Conservation (phyloP, 2,329 filamentous ascomycete genomes). For the Cadophora gregata region DNA sequence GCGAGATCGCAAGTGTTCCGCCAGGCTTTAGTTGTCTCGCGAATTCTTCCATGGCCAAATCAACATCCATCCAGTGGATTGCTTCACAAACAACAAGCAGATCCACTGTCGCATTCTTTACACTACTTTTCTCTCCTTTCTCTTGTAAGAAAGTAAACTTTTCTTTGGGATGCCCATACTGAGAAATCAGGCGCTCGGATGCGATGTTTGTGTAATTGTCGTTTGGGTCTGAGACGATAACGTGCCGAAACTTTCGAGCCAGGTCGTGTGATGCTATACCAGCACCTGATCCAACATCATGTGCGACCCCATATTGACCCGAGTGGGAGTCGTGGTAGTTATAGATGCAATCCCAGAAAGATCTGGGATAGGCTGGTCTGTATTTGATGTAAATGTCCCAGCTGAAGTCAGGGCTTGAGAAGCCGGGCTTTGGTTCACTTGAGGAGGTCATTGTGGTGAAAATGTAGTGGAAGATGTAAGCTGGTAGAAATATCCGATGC, state of each 20-base stretch:
- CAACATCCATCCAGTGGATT: slow-evolving; percentile 39
- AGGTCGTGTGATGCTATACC: slow-evolving; percentile 26
- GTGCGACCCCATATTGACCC: slow-evolving; percentile 15
- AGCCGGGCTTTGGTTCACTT: slow-evolving; percentile 3
- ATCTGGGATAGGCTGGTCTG: slow-evolving; percentile 18
- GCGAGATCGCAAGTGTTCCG: slow-evolving; percentile 37
- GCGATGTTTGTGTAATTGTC: slow-evolving; percentile 37
- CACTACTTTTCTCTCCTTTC: slow-evolving; percentile 37
- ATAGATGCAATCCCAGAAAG: slow-evolving; percentile 22
- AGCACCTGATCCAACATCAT: slow-evolving; percentile 25
- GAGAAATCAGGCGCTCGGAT: slow-evolving; percentile 30
- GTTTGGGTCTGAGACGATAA: slow-evolving; percentile 43
- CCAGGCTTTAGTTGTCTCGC: slow-evolving; percentile 34
- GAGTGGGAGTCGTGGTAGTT: slow-evolving; percentile 17
- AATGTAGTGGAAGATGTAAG: not conserved
- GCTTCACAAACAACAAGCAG: slow-evolving; percentile 38
- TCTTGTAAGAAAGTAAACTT: slow-evolving; percentile 41
- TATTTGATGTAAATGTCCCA: slow-evolving; percentile 24
- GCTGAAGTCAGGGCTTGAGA: slow-evolving; percentile 14
- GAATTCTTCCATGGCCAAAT: slow-evolving; percentile 36
- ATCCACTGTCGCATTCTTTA: slow-evolving; percentile 33
- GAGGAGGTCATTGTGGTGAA: not conserved
- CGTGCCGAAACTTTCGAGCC: slow-evolving; percentile 24
- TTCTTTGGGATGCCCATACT: slow-evolving; percentile 28
- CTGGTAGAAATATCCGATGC: not conserved